Evolutionary conservation across 2,329 filamentous ascomycete species (phyloP).

Genomic region (Tothia fuscella): DNA sequence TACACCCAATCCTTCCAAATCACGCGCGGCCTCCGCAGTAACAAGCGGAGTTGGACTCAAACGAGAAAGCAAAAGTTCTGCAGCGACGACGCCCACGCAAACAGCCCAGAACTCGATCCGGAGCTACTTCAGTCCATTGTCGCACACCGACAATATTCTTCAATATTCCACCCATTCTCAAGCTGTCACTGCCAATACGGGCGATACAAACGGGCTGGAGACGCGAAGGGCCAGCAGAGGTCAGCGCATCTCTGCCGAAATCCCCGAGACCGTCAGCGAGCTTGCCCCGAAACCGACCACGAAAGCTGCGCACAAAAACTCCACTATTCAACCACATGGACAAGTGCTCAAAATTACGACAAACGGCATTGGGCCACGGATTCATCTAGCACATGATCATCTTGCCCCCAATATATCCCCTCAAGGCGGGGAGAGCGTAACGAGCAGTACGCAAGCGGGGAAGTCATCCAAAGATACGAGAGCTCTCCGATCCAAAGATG

Average conservation of each 20-base stretch:
- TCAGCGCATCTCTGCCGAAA: neutral
- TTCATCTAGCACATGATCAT: neutral
- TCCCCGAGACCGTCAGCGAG: neutral
- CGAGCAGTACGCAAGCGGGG: neutral
- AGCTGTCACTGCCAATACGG: too few species aligned
- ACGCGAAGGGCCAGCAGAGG: too few species aligned
- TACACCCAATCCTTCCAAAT: too few species aligned
- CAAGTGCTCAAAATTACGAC: constrained; percentile 3
- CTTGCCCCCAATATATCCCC: constrained; percentile 1
- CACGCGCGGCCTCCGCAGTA: too few species aligned
- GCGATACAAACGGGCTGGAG: too few species aligned
- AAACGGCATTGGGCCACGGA: neutral
- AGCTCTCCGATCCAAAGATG: constrained; percentile 76
- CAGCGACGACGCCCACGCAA: too few species aligned
- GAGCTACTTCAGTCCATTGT: constrained; percentile 2
- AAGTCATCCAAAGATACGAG: constrained; percentile 39
- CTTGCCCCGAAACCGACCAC: neutral
- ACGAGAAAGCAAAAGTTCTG: too few species aligned
- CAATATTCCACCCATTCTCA: too few species aligned
- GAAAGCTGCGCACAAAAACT: neutral
- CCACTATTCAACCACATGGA: neutral
- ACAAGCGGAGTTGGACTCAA: too few species aligned
- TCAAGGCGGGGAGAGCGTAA: neutral
- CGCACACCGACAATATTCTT: too few species aligned
- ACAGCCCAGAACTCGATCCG: constrained; percentile 1